A percentile compares a stretch with the other conserved stretches of the same genome.
Evolutionary conservation across 2,329 filamentous ascomycete genomes (phyloP).

Genomic region (Botrytis deweyae): DNA sequence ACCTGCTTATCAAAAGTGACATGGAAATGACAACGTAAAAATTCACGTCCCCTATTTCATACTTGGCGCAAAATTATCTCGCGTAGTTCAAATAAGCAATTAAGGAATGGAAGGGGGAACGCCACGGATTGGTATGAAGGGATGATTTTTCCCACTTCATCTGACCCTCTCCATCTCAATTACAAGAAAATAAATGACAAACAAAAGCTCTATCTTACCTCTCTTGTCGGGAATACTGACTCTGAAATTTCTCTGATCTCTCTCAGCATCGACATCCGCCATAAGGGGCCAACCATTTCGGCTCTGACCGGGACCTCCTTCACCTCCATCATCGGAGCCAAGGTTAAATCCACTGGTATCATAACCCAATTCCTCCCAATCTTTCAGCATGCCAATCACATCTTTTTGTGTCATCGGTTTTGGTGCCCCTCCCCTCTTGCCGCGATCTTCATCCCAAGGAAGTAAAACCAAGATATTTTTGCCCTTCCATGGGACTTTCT

Average conservation of each 20-base stretch:
- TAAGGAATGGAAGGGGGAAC: slow-evolving; percentile 7
- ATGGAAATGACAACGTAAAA: background rate
- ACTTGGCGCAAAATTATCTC: background rate
- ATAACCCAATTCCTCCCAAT: slow-evolving; percentile 70
- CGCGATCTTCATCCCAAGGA: slow-evolving; percentile 66
- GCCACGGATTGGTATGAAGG: background rate
- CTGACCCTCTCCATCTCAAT: background rate
- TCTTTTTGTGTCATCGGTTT: slow-evolving; percentile 56
- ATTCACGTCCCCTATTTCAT: background rate
- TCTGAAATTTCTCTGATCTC: slow-evolving; percentile 51
- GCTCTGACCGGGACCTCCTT: slow-evolving; percentile 52
- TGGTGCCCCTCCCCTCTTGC: slow-evolving; percentile 53
- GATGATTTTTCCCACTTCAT: background rate
- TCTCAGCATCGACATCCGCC: slow-evolving; percentile 57
- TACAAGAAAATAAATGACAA: background rate
- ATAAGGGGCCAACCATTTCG: slow-evolving; percentile 65
- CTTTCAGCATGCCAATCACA: slow-evolving; percentile 59
- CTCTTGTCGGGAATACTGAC: slow-evolving; percentile 61
- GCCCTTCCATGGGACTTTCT: slow-evolving; percentile 72
- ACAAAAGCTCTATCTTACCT: slow-evolving; percentile 31
- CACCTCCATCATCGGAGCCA: slow-evolving; percentile 42
- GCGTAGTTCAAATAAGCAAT: slow-evolving; percentile 12
- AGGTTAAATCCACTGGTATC: slow-evolving; percentile 67
- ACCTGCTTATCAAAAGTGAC: slow-evolving; percentile 4
- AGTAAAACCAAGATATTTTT: slow-evolving; percentile 72